Percentiles rank a stretch among this genome's conserved stretches.
These are phyloP conservation scores for Cymbopogon citratus DNA, from an alignment of 176 grass and related monocot species.

Conservation along the genomic window DNA sequence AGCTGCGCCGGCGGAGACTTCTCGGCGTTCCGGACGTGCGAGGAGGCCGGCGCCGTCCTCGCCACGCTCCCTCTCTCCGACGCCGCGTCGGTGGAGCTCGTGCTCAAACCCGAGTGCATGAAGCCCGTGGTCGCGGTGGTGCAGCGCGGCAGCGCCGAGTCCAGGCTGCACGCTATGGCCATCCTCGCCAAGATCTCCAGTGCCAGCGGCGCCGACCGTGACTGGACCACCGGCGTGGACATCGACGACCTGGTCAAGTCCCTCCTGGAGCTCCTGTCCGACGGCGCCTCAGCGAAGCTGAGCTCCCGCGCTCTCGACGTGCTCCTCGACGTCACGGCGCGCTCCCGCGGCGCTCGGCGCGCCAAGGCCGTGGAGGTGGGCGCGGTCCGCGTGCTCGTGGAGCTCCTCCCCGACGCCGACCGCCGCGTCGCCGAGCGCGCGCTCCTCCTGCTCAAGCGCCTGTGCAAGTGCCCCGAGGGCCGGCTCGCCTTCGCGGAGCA, in stretches of 20 bases:
- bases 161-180: conserved; percentile 42
- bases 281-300: conserved; percentile 61
- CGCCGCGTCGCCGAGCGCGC: conserved; percentile 47
- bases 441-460: conserved; percentile 59
- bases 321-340: conserved; percentile 42
- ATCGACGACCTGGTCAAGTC: conserved; percentile 45
- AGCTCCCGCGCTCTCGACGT: conserved; percentile 59
- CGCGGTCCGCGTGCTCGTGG: conserved; percentile 55
- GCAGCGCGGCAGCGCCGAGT: conserved; percentile 65
- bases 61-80: conserved; percentile 40
- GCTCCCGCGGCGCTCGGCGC: conserved; percentile 23
- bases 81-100: conserved; percentile 31
- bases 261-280: conserved; percentile 77
- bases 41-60: conserved; percentile 65
- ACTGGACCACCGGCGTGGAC: conserved; percentile 34
- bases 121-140: conserved; percentile 46
- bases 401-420: conserved; percentile 56
- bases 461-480: conserved; percentile 73
- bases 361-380: conserved; percentile 47
- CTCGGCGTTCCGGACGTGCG: conserved; percentile 49
- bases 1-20: conserved; percentile 38
- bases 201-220: conserved; percentile 15
- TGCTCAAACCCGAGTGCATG: conserved; percentile 52
- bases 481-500: conserved; percentile 64
- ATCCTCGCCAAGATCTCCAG: conserved; percentile 51